These are phyloP conservation scores for Alisma plantagoaquatica DNA, from an alignment of 106 monocot genomes.

Conservation along the genomic window DNA sequence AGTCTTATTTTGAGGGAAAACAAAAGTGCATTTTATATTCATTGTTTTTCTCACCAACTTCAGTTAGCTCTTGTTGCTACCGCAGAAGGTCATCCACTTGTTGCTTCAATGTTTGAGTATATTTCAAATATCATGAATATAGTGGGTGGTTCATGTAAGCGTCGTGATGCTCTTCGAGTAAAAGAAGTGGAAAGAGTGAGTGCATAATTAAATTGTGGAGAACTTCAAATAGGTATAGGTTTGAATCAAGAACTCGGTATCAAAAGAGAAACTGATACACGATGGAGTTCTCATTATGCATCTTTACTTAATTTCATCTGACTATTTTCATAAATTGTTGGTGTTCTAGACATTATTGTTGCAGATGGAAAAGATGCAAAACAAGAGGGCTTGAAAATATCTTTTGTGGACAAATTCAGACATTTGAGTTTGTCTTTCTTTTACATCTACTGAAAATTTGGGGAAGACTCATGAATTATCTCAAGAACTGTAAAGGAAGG, in stretches of 20 bases:
- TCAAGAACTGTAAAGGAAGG: neutral
- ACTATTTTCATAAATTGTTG: neutral
- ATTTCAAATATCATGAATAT: neutral
- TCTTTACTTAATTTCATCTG: neutral
- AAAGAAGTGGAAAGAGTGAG: neutral
- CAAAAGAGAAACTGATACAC: neutral
- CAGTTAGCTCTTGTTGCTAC: too few relatives aligned
- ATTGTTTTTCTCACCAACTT: too few relatives aligned
- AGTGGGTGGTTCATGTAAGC: neutral
- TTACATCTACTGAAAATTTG: too few relatives aligned
- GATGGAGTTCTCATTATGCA: slow-evolving; percentile 1
- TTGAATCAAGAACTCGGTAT: neutral
- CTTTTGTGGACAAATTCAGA: neutral
- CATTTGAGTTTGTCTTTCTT: neutral
- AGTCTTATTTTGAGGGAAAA: too few relatives aligned
- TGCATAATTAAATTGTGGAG: neutral
- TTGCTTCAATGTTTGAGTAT: too few relatives aligned
- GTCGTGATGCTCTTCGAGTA: neutral
- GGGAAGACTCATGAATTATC: neutral
- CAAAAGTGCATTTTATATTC: too few relatives aligned
- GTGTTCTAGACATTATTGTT: neutral
- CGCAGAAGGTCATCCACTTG: too few relatives aligned
- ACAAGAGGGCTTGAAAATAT: neutral
- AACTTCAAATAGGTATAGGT: neutral
- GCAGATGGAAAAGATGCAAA: neutral